Evolutionary conservation across 2,329 filamentous ascomycete genomes (phyloP), one percentile per base, ranked within the genome.

Genomic region (Colletotrichum filicis): DNA sequence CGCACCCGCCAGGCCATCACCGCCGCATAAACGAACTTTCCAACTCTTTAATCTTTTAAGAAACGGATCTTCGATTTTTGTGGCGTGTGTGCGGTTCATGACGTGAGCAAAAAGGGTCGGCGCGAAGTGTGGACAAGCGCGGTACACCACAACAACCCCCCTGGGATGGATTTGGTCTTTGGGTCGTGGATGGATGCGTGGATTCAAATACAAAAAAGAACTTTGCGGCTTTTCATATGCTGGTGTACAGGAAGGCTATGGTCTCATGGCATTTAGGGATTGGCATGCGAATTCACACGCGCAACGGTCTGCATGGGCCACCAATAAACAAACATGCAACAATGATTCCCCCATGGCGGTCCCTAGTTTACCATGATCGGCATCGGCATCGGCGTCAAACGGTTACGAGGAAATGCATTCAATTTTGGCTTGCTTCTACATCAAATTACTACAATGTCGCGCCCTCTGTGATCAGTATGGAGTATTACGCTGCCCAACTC

Each of bases 1-100:
- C 90, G 89, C 79, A 81, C 88, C 80, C 90, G 88, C 85, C 86
- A 88, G 86, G 91, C 91, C 83, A 89, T 93, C 83, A 90, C 89
- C 78, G 87, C 89, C 83, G 89, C 91, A 83, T 92, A 91, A 85
- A 83, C 76, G 69, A 71, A 58, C 35, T 32, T 19, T 49, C 26
- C 42, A n/a, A 8, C 19, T 49, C 19, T n/a, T 49, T 35, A 35
- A 35, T 35, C 32, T 49, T 61, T 19, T 32, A 63, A 53, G n/a
- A 32, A 14, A 64, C 56, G 32, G 26, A 35, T 65, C 32, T 65
- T 65, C 62, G 62, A 67, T 52, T 59, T 60, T 49, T 60, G 24
- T 42, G 37, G 37, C 37, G 37, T 42, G 32, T 35, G 37, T 57
- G 59, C 52, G 60, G 68, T 52, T 66, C 68, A 49, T 66, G 35